Conservation (phyloP, 1,284 basidiomycete species). For the Somion occarium region DNA sequence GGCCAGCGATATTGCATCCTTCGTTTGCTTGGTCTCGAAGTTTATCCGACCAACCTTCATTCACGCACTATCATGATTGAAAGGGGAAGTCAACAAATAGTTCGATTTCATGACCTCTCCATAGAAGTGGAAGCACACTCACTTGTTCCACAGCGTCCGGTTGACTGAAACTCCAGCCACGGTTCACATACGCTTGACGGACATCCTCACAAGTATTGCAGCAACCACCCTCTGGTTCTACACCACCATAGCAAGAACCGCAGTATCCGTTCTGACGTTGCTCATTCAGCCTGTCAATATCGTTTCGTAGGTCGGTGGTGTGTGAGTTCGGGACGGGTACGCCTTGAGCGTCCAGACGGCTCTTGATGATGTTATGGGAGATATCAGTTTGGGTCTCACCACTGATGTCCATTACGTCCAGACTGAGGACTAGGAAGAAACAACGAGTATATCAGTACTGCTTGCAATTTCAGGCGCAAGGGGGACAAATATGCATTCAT, state of each 20-base stretch:
- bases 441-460: not conserved
- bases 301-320: slow-evolving; percentile 72
- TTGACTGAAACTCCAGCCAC: slow-evolving; percentile 92
- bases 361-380: slow-evolving; percentile 87
- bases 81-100: not conserved
- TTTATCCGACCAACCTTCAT: slow-evolving; percentile 95
- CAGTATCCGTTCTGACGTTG: slow-evolving; percentile 70
- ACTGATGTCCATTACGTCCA: slow-evolving; percentile 98
- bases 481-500: no score
- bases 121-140: no score
- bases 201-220: slow-evolving; percentile 98
- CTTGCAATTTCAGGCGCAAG: no score
- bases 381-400: slow-evolving; percentile 92
- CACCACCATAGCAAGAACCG: slow-evolving; percentile 96
- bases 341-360: slow-evolving; percentile 67
- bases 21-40: slow-evolving; percentile 90
- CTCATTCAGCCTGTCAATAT: slow-evolving; percentile 75
- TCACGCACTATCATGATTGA: slow-evolving; percentile 63
- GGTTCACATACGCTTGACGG: slow-evolving; percentile 82
- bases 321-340: slow-evolving; percentile 51
- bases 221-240: slow-evolving; percentile 79
- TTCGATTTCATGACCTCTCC: no score
- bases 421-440: slow-evolving; percentile 69
- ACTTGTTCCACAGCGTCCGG: slow-evolving; percentile 94
- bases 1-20: slow-evolving; percentile 91